These are phyloP conservation scores for Bidens hawaiensis DNA, from an alignment of 140 eudicot genomes.

Conservation along the genomic window DNA sequence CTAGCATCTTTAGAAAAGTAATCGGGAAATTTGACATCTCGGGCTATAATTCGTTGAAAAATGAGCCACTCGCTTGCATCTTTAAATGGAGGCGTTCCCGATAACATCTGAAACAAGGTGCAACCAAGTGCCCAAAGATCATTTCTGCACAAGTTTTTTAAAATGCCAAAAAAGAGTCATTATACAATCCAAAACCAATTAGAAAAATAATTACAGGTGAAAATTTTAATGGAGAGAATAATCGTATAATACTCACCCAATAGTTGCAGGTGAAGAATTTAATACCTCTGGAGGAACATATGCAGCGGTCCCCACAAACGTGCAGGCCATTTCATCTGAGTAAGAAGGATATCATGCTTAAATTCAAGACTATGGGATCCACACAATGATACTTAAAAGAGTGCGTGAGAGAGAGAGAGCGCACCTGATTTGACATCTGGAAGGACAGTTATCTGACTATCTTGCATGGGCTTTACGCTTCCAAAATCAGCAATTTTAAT, in stretches of 20 bases:
- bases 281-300: conserved; percentile 99
- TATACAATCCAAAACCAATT: conserved; percentile 5
- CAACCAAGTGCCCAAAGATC: conserved; percentile 99
- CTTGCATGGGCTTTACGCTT: conserved; percentile 98
- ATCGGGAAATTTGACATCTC: conserved; percentile 85
- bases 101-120: conserved; percentile 96
- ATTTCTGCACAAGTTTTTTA: conserved; percentile 49
- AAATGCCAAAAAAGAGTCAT: conserved; percentile 19
- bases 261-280: conserved; percentile 78
- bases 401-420: no score
- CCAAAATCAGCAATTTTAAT: conserved; percentile 98
- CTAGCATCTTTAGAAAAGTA: conserved; percentile 74
- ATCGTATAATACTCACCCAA: conserved; percentile 77
- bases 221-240: not conserved
- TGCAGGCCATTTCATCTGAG: conserved; percentile 81
- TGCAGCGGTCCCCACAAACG: conserved; percentile 98
- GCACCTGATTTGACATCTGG: conserved; percentile 92
- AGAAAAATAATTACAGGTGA: not conserved
- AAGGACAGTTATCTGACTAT: conserved; percentile 79
- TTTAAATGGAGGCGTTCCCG: conserved; percentile 97
- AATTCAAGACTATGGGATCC: not conserved
- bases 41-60: conserved; percentile 87
- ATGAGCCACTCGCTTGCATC: conserved; percentile 95
- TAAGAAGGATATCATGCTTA: conserved; percentile 10
- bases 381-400: conserved; percentile 21